Evolutionary conservation across 306 rosid genomes (phyloP), one percentile per base, ranked within the genome.

Genomic region (Abrus pulchellus): DNA sequence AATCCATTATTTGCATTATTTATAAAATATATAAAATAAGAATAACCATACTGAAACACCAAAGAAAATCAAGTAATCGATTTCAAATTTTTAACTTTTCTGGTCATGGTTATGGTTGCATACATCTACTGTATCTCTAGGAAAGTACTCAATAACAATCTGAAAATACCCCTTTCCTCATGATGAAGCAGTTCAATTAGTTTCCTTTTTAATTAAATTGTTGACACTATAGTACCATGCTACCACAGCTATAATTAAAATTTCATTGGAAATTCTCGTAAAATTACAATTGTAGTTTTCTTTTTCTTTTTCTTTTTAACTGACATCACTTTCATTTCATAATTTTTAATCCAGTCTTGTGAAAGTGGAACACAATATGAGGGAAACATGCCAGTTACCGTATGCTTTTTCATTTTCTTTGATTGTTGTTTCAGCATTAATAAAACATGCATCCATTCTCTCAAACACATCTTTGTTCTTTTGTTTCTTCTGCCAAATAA

Each of bases 401-500:
- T 45, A 3, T 49, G 41, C 5, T n/a, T 49, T 38, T 9, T 54
- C 65, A 9, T 33, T 60, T 38, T 70, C 34, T 77, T n/a, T 70
- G 20, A 40, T 14, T 48, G 20, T 11, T 50, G 45, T 49, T 50
- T 27, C 74, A 55, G 49, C 32, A 54, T 50, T 52, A n/a, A 49
- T 50, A 50, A 68, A 49, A 65, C 49, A 30, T 52, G 28, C 57
- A 38, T 36, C n/a, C 41, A 34, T 29, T 14, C 32, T 6, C 5
- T 59, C 13, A 9, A 54, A 12, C 69, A 48, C 44, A 53, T 53
- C n/a, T 41, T 64, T 73, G 20, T 52, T n/a, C 48, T 66, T 11
- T 66, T 40, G 53, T 9, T 60, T 76, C 33, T 40, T 76, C 50
- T 27, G 52, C 73, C 40, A 5, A 30, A 57, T 82, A 47, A 66